Percentiles rank a stretch among this genome's conserved stretches.
Evolutionary conservation across 106 monocot genomes (phyloP).

Genomic region (Chionographis japonica): DNA sequence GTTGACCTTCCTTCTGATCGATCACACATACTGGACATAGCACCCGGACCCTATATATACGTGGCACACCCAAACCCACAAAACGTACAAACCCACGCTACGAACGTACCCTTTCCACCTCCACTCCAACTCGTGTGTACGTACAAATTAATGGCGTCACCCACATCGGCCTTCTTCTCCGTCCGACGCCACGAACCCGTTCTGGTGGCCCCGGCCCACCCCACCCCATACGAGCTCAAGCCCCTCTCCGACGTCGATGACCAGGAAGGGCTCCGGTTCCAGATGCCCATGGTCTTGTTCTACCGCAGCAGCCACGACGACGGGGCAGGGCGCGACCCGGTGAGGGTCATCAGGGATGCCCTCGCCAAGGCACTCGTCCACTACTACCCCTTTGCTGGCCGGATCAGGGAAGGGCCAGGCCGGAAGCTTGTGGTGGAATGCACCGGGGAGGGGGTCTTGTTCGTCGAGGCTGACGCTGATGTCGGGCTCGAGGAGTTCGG

Average conservation of each 20-base stretch:
- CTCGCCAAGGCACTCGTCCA: conserved; percentile 7
- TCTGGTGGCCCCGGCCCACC: conserved; percentile 18
- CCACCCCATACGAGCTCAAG: conserved; percentile 28
- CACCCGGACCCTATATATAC: too few relatives aligned
- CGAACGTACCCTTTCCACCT: too few relatives aligned
- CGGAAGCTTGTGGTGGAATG: conserved; percentile 16
- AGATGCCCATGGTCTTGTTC: conserved; percentile 11
- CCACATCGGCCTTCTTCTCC: neutral
- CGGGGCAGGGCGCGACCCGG: neutral
- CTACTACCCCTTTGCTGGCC: conserved; percentile 18
- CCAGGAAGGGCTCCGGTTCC: conserved; percentile 23
- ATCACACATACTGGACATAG: too few relatives aligned
- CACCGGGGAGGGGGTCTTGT: conserved; percentile 25
- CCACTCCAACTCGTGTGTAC: neutral
- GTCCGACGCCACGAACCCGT: conserved; percentile 14
- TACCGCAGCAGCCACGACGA: neutral
- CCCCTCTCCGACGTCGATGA: conserved; percentile 35
- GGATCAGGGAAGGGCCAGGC: conserved; percentile 2
- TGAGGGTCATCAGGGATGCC: neutral
- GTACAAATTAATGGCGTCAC: neutral
- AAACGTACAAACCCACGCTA: too few relatives aligned
- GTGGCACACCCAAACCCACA: too few relatives aligned
- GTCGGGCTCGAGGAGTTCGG: conserved; percentile 15
- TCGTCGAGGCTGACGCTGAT: conserved; percentile 38
- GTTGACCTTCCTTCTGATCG: too few relatives aligned